Conservation (phyloP, 495 filamentous ascomycete species). For the Copromyces sp. region DNA sequence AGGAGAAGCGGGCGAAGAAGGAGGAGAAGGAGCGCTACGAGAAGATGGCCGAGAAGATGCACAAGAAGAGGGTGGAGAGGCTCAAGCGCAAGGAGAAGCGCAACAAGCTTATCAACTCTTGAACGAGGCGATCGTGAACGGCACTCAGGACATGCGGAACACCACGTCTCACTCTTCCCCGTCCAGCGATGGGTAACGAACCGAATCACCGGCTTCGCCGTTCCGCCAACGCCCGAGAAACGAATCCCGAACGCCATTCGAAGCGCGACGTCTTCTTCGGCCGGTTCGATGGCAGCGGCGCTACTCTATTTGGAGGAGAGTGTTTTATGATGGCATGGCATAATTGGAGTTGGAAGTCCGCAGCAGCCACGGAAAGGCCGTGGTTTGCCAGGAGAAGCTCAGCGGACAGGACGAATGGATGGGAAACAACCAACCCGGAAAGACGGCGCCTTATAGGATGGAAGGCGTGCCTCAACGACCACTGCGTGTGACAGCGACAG, state of each 20-base stretch:
- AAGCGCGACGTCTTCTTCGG: not conserved
- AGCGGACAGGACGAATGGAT: not conserved
- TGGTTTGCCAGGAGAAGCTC: not conserved
- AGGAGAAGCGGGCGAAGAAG: conserved; percentile 72
- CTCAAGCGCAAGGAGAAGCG: conserved; percentile 92
- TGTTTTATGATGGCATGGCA: not conserved
- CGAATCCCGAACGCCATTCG: not conserved
- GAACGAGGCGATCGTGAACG: conserved; percentile 22
- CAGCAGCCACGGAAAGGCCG: not conserved
- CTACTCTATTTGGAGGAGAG: not conserved
- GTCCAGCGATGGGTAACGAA: not conserved
- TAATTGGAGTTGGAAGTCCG: not conserved
- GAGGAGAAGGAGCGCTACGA: conserved; percentile 90
- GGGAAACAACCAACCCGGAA: not conserved
- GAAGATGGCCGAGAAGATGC: conserved; percentile 96
- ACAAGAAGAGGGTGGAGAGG: conserved; percentile 84
- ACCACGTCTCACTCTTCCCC: not conserved
- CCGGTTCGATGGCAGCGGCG: not conserved
- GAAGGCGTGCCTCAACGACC: not conserved
- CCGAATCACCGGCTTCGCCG: not conserved
- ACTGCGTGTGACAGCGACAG: not conserved
- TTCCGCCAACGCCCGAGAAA: not conserved
- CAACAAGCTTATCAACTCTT: conserved; percentile 92
- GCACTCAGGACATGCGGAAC: not conserved
- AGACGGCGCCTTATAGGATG: not conserved